Evolutionary conservation across 495 filamentous ascomycete species (phyloP).

Genomic region (Xylaria venustula): DNA sequence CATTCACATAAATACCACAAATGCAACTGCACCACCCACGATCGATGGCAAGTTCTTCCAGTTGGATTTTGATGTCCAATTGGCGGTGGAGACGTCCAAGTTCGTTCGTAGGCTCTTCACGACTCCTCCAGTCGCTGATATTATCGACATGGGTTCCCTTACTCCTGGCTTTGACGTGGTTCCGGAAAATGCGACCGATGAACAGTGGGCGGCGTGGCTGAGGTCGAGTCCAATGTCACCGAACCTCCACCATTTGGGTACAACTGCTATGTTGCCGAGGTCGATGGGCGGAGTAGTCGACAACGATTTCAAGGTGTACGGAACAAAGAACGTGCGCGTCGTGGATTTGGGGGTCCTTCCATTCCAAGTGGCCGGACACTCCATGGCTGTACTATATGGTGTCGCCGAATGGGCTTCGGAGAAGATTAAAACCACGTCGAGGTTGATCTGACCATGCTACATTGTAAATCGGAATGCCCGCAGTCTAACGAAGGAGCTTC

Average conservation of each 20-base stretch:
- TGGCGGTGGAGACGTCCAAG: constrained; percentile 4
- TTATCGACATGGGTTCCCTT: background rate
- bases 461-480: background rate
- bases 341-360: constrained; percentile 34
- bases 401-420: constrained; percentile 14
- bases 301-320: constrained; percentile 47
- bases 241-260: constrained; percentile 38
- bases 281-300: constrained; percentile 50
- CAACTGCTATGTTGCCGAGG: constrained; percentile 48
- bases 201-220: constrained; percentile 9
- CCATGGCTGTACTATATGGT: constrained; percentile 9
- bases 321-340: constrained; percentile 34
- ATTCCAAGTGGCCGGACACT: constrained; percentile 8
- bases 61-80: constrained; percentile 4
- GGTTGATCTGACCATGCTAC: background rate
- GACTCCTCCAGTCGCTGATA: constrained; percentile 3
- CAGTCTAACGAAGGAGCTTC: constrained; percentile 1
- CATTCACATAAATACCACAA: constrained; percentile 44
- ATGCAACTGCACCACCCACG: constrained; percentile 3
- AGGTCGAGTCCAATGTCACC: constrained; percentile 1
- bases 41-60: constrained; percentile 6
- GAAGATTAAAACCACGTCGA: constrained; percentile 8
- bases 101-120: constrained; percentile 2
- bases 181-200: constrained; percentile 14
- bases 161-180: constrained; percentile 6